Percentiles rank a stretch among this genome's conserved stretches.
These are phyloP conservation scores for Parasitella parasitica DNA, from an alignment of 371 early-diverging fungal species.

Conservation along the genomic window DNA sequence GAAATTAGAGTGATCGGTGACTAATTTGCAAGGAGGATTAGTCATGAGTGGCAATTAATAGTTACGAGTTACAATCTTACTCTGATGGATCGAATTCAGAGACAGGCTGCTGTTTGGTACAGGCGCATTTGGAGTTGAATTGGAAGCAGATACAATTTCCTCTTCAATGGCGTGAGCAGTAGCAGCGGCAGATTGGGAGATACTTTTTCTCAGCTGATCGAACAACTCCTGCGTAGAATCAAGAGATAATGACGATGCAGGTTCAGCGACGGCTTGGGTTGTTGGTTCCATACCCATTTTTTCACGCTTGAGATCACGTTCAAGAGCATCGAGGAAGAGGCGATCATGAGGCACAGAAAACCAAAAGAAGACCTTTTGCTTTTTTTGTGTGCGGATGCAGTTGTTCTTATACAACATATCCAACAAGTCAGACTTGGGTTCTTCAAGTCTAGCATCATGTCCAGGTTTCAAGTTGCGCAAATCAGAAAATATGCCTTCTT, in stretches of 20 bases:
- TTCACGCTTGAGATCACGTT: constrained; percentile 98
- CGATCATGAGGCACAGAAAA: constrained; percentile 97
- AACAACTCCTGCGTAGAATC: constrained; percentile 67
- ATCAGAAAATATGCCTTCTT: constrained; percentile 99
- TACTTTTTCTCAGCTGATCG: constrained; percentile 53
- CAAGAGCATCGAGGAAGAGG: constrained; percentile 96
- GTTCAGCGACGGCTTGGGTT: constrained; percentile 64
- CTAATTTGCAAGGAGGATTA: not conserved
- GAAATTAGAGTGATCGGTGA: not conserved
- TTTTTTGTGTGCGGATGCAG: constrained; percentile 99
- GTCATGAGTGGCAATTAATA: not conserved
- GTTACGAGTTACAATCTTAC: not conserved
- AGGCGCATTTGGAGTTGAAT: not conserved
- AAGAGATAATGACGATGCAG: constrained; percentile 59
- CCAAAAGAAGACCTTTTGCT: constrained; percentile 99
- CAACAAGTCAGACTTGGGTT: constrained; percentile 94
- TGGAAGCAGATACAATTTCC: constrained; percentile 1
- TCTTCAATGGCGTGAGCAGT: constrained; percentile 30
- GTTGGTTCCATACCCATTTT: constrained; percentile 82
- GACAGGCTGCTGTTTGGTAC: constrained; percentile 16
- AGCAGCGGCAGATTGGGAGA: constrained; percentile 41
- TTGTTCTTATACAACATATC: constrained; percentile 98
- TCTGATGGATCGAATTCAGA: constrained; percentile 2
- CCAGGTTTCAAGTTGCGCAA: constrained; percentile 98
- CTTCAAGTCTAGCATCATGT: constrained; percentile 95